These are phyloP conservation scores for Calonectria fujianensis DNA, from an alignment of 2,329 filamentous ascomycete genomes.

Conservation along the genomic window DNA sequence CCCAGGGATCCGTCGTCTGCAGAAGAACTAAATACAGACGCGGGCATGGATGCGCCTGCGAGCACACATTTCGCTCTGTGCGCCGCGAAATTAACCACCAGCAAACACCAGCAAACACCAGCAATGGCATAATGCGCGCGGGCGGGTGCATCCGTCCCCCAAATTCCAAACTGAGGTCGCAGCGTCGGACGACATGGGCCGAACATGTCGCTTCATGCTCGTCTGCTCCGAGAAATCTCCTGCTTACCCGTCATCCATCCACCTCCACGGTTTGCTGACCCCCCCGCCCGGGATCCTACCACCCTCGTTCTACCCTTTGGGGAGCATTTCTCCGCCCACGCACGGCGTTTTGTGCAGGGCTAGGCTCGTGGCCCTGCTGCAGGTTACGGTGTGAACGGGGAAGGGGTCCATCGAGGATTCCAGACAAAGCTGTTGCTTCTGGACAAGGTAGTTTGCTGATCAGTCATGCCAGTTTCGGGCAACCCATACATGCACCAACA, in stretches of 20 bases:
- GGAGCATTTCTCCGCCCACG: slow-evolving; percentile 16
- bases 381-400: neutral
- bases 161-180: neutral
- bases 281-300: slow-evolving; percentile 27
- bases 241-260: slow-evolving; percentile 24
- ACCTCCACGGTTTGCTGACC: slow-evolving; percentile 23
- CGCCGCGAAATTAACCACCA: slow-evolving; percentile 7
- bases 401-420: neutral
- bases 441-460: neutral
- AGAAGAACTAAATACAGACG: slow-evolving; percentile 13
- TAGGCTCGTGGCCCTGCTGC: neutral
- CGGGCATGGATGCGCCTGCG: neutral
- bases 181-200: neutral
- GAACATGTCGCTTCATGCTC: neutral
- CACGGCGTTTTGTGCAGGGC: slow-evolving; percentile 1
- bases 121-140: neutral
- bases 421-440: neutral
- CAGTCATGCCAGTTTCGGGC: neutral
- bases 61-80: neutral
- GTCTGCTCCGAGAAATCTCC: slow-evolving; percentile 4
- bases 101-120: neutral
- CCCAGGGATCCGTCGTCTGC: neutral
- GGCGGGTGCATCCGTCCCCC: slow-evolving; percentile 17
- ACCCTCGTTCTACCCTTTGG: slow-evolving; percentile 4
- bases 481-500: neutral